Conservation (phyloP, 2,329 filamentous ascomycete species). For the Fusarium tjaetaba region DNA sequence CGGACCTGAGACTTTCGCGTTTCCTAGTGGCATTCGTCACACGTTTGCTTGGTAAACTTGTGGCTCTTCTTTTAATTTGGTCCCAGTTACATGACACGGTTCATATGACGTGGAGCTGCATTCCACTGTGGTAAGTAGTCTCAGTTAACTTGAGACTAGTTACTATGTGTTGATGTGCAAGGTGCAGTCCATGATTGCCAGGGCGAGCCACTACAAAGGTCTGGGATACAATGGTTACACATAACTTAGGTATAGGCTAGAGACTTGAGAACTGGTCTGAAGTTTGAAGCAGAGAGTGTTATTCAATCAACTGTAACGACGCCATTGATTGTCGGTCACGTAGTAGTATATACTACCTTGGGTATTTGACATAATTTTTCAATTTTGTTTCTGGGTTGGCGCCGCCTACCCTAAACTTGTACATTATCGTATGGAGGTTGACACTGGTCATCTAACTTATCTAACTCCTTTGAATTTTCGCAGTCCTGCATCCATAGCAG, state of each 20-base stretch:
- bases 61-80: neutral
- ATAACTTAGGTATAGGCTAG: neutral
- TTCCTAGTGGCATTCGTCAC: neutral
- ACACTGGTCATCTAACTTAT: neutral
- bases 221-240: neutral
- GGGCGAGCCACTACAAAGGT: neutral
- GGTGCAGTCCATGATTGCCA: neutral
- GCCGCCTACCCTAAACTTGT: neutral
- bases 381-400: neutral
- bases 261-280: neutral
- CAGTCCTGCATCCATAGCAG: neutral
- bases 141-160: neutral
- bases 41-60: neutral
- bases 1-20: neutral
- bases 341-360: neutral
- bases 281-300: neutral
- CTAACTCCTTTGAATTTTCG: neutral
- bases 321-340: neutral
- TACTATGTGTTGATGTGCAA: neutral
- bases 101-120: neutral
- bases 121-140: neutral
- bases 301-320: neutral
- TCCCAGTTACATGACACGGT: neutral
- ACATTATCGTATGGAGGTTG: too few relatives aligned
- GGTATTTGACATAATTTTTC: neutral